Base-by-base conservation (phyloP, 2,329 filamentous ascomycete genomes). In the Emydomyces testavorans region DNA sequence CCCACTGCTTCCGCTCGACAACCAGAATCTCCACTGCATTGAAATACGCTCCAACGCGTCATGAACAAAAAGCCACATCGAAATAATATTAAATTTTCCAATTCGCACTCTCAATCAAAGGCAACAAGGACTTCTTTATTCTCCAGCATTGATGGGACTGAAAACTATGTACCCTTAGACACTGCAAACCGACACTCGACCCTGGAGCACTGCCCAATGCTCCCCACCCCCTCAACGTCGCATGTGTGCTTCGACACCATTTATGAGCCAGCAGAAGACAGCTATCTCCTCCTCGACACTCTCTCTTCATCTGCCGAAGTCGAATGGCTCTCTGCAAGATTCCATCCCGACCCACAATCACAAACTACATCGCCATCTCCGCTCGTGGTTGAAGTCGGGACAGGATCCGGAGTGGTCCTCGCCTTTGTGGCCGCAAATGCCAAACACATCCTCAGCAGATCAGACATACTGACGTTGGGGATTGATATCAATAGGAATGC, bases 231-330 rank as follows among this genome's bases (percentile, higher is more conserved):
- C 11, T 85, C 86, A 50, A 98, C 92, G 2, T 85, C 85, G 18
- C 92, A 98, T 69, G 85, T 96, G 51, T 78, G 83, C 47, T 94
- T 89, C 67, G 78, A 85, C 64, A 80, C 83, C 48, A 82, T 96
- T 57, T 98, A 98, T 68, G 89, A 95, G 62, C 92, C 92, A 29
- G 83, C 90, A 8, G 92, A 98, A 67, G 92, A 98, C 70, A 95
- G 89, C 4, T 98, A 87, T 62, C 78, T 98, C 37, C 77, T 98
- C 41, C 78, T 98, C 24, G 90, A 98, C 68, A 94, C 89, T 0
- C 76, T 98, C 37, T 90, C 89, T 0, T 83, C 81, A 1, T 50
- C 71, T 0, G 63, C 75, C 1, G 87, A 94, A 66, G 77, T 72
- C 3, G 56, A 69, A 20, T 94, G 87, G 64, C 77, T 95, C 16